Base-by-base conservation (phyloP, 2,329 filamentous ascomycete species). In the Neofusicoccum cordaticola region DNA sequence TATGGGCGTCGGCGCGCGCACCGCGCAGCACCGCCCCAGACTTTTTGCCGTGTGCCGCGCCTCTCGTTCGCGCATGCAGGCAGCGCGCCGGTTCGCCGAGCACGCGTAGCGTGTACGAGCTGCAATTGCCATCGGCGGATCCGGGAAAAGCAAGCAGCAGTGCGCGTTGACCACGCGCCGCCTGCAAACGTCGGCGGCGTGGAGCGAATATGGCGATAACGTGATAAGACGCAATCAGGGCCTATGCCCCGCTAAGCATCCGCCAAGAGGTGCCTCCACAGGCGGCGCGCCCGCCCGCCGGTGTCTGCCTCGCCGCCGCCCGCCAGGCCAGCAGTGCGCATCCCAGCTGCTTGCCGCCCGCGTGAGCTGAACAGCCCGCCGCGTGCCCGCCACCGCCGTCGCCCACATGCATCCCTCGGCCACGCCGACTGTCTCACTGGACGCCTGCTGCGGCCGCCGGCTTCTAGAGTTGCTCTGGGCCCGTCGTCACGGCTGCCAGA, bases 181-280 rank as follows among this genome's bases (percentile, higher is more conserved):
- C 56, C 56, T 17, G 56, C 41, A 60, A 60, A 60, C 56, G 56
- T 60, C 42, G 56, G 41, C 56, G 41, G 41, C 27, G 56, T 22
- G 11, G 15, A 37, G 56, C 39, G 9, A n/a, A 17, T 22, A 35
- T 60, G 56, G 56, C 19, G 56, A 22, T 60, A 60, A 60, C 56
- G 56, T 60, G 56, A 60, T 47, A 60, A 60, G 56, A 47, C 56
- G 56, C 42, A 41, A 60, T 60, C 42, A 42, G 41, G 27, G 39
- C 39, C 53, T 56, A 44, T 31, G 34, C 27, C 27, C 56, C 56
- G 42, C 56, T 60, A 60, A 60, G 56, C 56, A 39, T 60, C 27
- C 22, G 56, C 56, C 56, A 60, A 60, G 56, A 41, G 42, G 53
- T n/a, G 42, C 56, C 56, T 60, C 56, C 56, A 34, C 22, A 34